Evolutionary conservation across 495 filamentous ascomycete genomes (phyloP), one percentile per base, ranked within the genome.

Genomic region (Penicillium mononematosum): DNA sequence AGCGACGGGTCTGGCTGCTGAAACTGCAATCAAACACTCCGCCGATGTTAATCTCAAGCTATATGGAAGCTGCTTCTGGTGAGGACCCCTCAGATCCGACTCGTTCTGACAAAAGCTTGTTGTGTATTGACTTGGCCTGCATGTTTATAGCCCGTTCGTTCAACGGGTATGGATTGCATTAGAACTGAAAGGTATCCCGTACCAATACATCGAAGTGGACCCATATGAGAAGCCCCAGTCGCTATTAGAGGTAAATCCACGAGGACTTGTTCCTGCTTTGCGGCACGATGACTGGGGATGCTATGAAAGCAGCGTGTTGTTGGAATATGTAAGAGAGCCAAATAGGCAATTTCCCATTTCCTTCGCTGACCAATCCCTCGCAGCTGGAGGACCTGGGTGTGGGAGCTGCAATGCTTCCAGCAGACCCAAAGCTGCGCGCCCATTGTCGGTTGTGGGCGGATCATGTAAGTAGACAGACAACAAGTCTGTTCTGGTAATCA

Each of bases 91-190:
- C 31, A 38, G 17, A 62, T 36, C 38, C 2, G 11, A 24, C 5
- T n/a, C 14, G 19, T 50, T 16, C 38, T 20, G 19, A 25, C 27
- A 7, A 24, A 22, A n/a, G 41, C 44, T 56, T 58, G 11, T 16
- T 25, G 7, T 22, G 17, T 32, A 45, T 22, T 19, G 49, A 75
- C 38, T 22, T 53, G 8, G 12, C 11, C 38, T 31, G 24, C 22
- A 29, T 48, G 12, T 10, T 34, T 34, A 24, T 52, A 85, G 82
- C 66, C 85, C 87, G 5, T 96, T 96, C 70, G 91, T 94, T 2
- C 92, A 97, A 72, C 86, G 93, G 12, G 91, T 96, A 19, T 98
- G 93, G 93, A 96, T 98, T 60, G 86, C 93, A 7, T 78, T 98
- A n/a, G 92, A 98, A 70, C 73, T 85, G 49, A 96, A 96, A 68